Conservation (phyloP, 2,329 filamentous ascomycete genomes). For the Fusarium fracticaudum region DNA sequence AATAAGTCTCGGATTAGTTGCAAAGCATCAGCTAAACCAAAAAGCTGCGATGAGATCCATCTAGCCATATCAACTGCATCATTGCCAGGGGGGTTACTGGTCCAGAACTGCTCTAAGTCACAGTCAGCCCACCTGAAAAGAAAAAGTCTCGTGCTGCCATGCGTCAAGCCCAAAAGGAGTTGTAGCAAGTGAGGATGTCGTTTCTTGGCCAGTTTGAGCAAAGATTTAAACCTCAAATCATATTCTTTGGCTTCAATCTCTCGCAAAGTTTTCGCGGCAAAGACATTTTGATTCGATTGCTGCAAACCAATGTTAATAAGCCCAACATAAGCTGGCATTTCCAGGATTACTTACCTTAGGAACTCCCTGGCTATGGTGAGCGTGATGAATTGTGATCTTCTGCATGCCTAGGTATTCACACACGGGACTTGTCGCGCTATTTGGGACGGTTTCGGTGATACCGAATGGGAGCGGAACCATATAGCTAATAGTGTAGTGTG, state of each 20-base stretch:
- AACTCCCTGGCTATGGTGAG: not conserved
- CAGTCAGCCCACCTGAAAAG: not conserved
- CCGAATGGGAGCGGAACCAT: not conserved
- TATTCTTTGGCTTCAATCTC: not conserved
- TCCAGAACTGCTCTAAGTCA: not conserved
- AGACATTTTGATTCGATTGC: not conserved
- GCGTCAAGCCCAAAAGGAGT: not conserved
- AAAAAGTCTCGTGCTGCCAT: not conserved
- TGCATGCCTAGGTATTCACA: not conserved
- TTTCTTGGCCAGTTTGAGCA: rapidly evolving
- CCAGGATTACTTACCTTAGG: not conserved
- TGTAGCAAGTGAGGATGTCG: not conserved
- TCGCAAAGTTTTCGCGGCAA: not conserved
- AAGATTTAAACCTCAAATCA: not conserved
- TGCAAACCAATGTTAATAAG: not conserved
- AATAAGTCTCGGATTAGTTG: not conserved
- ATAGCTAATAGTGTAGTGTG: rapidly evolving
- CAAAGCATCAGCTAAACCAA: not conserved
- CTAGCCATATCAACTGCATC: not conserved
- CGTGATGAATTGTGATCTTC: not conserved
- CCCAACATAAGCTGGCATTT: not conserved
- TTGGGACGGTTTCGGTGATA: not conserved
- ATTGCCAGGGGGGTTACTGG: not conserved
- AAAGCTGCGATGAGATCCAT: not conserved
- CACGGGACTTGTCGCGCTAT: not conserved